Evolutionary conservation across 441 rosid species (phyloP), one percentile per base, ranked within the genome.

Genomic region (Corymbia citriodora): DNA sequence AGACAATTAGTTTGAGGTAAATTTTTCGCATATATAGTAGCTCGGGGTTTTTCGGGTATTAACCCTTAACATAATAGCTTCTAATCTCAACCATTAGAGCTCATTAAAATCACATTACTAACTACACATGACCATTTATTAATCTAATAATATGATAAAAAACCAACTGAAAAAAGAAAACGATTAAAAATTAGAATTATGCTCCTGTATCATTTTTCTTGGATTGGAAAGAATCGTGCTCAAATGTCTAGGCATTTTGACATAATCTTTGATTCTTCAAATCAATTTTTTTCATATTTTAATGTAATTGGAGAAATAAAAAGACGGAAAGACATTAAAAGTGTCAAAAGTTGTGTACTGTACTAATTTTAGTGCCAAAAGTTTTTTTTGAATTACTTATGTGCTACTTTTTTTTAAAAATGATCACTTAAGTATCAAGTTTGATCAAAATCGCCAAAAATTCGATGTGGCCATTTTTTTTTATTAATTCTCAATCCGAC

Each of bases 401-500:
- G 61, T 55, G 2, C 25, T 55, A 1, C 9, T 52, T 52, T 54
- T 55, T 55, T 7, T 3, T 8, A 19, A 19, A 55, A 8, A 55
- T 14, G 4, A 55, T 55, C 0, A 55, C 27, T 55, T 21, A 55
- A 55, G 8, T 57, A 1, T 13, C 25, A 59, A 25, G 63, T 59
- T 13, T 6, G 29, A 23, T 57, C 0, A 57, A 6, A 55, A 25
- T 55, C 10, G 0, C 2, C 23, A 0, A 1, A 55, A 55, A 21
- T 55, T 55, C 8, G 0, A 21, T 5, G 2, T 55, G 2, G 2
- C 3, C 29, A 57, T 23, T 57, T 23, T 57, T 23, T 54, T 9
- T 9, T 57, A 57, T 57, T 57, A 23, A 57, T 57, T 57, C 63
- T 23, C 0, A 23, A 0, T 57, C 6, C 29, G 29, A 57, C 3